Percentiles rank a stretch among this genome's conserved stretches.
Evolutionary conservation across 2,329 filamentous ascomycete genomes (phyloP).

Genomic region (Monilinia vaccinii-corymbosi): DNA sequence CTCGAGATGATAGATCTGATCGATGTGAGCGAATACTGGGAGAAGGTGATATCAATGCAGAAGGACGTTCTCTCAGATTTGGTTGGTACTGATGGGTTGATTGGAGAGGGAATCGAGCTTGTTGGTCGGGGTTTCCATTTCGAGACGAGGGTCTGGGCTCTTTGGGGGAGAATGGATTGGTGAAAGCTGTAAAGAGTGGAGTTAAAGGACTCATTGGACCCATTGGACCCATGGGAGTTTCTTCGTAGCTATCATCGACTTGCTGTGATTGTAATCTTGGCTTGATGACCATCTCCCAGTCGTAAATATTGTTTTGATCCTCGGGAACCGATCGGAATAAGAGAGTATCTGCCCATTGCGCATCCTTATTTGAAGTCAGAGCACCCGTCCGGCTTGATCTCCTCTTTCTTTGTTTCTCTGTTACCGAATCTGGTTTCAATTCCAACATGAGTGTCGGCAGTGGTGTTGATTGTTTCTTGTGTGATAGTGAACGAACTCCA

Average conservation of each 20-base stretch:
- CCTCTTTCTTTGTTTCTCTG: conserved; percentile 54
- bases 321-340: conserved; percentile 48
- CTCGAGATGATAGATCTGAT: conserved; percentile 47
- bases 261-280: conserved; percentile 24
- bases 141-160: conserved; percentile 15
- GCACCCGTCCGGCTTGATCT: conserved; percentile 54
- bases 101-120: conserved; percentile 41
- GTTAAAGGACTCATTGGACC: conserved; percentile 19
- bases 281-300: conserved; percentile 44
- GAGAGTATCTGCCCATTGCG: conserved; percentile 33
- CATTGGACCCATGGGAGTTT: conserved; percentile 14
- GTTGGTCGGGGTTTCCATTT: conserved; percentile 28
- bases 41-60: conserved; percentile 47
- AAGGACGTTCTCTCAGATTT: conserved; percentile 33
- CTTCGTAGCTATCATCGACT: conserved; percentile 18
- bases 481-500: conserved; percentile 44
- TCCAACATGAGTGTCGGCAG: conserved; percentile 50
- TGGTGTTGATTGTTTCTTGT: conserved; percentile 52
- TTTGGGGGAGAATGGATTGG: conserved; percentile 26
- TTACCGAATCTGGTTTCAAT: conserved; percentile 40
- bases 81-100: conserved; percentile 37
- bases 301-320: conserved; percentile 44
- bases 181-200: conserved; percentile 24
- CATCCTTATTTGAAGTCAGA: conserved; percentile 31
- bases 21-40: conserved; percentile 52